Conservation (phyloP, 2,329 filamentous ascomycete genomes). For the Fusarium sacchari region DNA sequence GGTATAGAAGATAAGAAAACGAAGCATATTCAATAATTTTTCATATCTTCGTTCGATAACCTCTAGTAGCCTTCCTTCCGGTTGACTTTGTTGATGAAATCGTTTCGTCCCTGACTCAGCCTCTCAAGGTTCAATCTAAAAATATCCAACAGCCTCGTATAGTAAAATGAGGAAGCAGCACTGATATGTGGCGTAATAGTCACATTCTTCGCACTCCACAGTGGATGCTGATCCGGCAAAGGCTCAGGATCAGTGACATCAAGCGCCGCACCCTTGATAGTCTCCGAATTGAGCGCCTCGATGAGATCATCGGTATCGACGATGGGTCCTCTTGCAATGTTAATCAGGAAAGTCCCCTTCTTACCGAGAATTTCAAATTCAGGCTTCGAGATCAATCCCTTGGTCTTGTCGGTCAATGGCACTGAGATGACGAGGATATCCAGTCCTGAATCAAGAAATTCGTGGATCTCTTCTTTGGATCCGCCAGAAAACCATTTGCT, state of each 20-base stretch:
- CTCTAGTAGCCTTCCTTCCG: slow-evolving; percentile 47
- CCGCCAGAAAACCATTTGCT: slow-evolving; percentile 62
- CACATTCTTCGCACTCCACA: slow-evolving; percentile 77
- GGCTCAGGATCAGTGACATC: slow-evolving; percentile 86
- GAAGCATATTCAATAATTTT: neutral
- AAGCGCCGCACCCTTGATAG: slow-evolving; percentile 72
- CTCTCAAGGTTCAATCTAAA: slow-evolving; percentile 54
- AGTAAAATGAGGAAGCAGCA: slow-evolving; percentile 53
- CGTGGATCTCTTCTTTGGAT: slow-evolving; percentile 55
- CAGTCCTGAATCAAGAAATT: slow-evolving; percentile 61
- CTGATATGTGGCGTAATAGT: slow-evolving; percentile 68
- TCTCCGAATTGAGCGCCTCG: slow-evolving; percentile 61
- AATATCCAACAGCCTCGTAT: slow-evolving; percentile 54
- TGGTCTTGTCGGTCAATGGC: slow-evolving; percentile 61
- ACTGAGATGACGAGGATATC: slow-evolving; percentile 64
- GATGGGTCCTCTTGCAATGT: slow-evolving; percentile 72
- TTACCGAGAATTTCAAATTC: slow-evolving; percentile 59
- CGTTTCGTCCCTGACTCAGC: slow-evolving; percentile 49
- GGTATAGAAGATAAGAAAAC: neutral
- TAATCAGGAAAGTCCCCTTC: slow-evolving; percentile 70
- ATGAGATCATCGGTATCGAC: slow-evolving; percentile 67
- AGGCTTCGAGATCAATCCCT: slow-evolving; percentile 59
- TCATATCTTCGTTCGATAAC: neutral
- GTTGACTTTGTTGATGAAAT: slow-evolving; percentile 55
- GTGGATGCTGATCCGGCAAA: slow-evolving; percentile 70